phyloP scores from a whole-genome alignment of 1,284 basidiomycete genomes.

The Ceratorhiza oryzae-sativae region DNA sequence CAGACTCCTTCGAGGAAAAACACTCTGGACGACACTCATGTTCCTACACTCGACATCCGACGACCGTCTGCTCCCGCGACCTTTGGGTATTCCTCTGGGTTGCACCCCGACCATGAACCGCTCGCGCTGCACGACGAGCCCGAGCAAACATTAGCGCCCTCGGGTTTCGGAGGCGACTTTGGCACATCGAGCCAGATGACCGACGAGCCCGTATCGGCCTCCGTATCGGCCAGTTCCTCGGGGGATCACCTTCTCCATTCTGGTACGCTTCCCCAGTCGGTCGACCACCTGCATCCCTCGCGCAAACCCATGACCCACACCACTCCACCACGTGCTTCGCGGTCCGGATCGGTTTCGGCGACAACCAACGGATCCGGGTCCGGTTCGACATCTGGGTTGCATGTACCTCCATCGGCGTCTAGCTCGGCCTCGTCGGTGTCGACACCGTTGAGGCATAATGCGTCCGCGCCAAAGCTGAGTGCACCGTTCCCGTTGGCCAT shows the following conservation, averaged over 20 bases:
- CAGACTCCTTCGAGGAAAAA: not conserved
- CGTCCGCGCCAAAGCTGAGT: conserved; percentile 11
- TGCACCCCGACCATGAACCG: not conserved
- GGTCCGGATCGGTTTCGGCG: conserved; percentile 36
- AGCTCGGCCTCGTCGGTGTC: conserved; percentile 32
- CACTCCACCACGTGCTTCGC: conserved; percentile 24
- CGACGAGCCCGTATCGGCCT: conserved; percentile 12
- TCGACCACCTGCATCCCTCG: conserved; percentile 11
- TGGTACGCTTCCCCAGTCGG: not conserved
- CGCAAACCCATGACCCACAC: conserved; percentile 13
- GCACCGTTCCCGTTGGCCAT: conserved; percentile 35
- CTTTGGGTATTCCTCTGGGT: not conserved
- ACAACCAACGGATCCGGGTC: conserved; percentile 27
- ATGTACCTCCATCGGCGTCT: conserved; percentile 28
- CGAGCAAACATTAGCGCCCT: conserved; percentile 1
- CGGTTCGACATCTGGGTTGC: conserved; percentile 24
- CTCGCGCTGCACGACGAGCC: conserved; percentile 20
- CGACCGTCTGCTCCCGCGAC: conserved; percentile 23
- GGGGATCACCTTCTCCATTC: conserved; percentile 34
- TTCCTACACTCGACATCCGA: conserved; percentile 23
- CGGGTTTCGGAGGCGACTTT: conserved; percentile 8
- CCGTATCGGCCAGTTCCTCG: conserved; percentile 29
- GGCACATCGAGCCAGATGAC: conserved; percentile 2
- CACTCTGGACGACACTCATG: conserved; percentile 10
- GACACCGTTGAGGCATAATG: conserved; percentile 31